Conservation (phyloP, 2,329 filamentous ascomycete genomes). For the Xylariales sp. region DNA sequence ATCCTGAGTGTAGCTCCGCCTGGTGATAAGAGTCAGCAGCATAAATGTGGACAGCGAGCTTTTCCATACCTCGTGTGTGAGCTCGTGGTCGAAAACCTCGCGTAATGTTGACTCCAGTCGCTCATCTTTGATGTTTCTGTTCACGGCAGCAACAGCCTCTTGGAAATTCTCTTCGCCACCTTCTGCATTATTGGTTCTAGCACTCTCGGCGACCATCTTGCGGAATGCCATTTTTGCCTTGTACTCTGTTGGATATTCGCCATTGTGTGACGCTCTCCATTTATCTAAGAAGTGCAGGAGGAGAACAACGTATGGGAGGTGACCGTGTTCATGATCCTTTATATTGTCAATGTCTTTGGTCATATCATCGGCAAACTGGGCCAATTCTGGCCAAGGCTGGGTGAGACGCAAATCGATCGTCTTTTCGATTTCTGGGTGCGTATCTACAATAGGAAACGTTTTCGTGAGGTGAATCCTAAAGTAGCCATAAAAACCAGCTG, state of each 20-base stretch:
- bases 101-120: constrained; percentile 65
- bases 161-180: constrained; percentile 97
- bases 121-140: constrained; percentile 76
- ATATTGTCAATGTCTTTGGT: constrained; percentile 66
- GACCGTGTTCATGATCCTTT: constrained; percentile 79
- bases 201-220: constrained; percentile 60
- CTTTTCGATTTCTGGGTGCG: constrained; percentile 83
- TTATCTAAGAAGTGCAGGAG: constrained; percentile 75
- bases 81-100: constrained; percentile 71
- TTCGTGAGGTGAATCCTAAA: constrained; percentile 75
- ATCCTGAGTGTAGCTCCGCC: constrained; percentile 52
- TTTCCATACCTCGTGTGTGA: constrained; percentile 47
- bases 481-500: constrained; percentile 86
- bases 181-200: constrained; percentile 70
- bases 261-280: constrained; percentile 72
- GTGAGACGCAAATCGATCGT: constrained; percentile 82
- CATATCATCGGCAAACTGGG: constrained; percentile 60
- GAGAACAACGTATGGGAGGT: constrained; percentile 82
- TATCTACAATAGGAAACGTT: constrained; percentile 91
- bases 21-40: constrained; percentile 18
- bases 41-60: constrained; percentile 25
- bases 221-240: constrained; percentile 84
- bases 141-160: constrained; percentile 80
- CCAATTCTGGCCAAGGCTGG: constrained; percentile 79
- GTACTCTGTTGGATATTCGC: constrained; percentile 67